A percentile compares a stretch with the other conserved stretches of the same genome.
phyloP scores from a whole-genome alignment of 768 basidiomycete species.

The Piloderma croceum region DNA sequence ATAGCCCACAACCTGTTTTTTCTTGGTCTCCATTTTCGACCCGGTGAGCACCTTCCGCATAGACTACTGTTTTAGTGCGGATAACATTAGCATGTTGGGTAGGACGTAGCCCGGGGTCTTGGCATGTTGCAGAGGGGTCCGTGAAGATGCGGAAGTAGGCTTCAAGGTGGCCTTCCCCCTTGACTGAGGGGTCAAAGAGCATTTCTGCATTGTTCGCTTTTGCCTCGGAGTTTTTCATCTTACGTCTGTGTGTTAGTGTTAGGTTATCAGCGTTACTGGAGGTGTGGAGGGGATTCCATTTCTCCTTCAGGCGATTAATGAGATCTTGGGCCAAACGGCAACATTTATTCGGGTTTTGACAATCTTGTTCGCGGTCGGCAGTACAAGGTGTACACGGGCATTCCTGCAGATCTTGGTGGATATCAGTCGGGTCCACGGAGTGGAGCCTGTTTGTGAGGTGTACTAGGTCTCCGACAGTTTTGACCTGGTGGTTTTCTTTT shows the following conservation, averaged over 20 bases:
- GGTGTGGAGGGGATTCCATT: constrained; percentile 6
- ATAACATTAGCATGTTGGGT: background rate
- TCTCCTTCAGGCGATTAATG: background rate
- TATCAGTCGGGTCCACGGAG: background rate
- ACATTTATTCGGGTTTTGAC: constrained; percentile 3
- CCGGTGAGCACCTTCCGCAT: background rate
- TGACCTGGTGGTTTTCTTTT: background rate
- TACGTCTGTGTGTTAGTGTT: background rate
- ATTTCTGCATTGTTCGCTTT: background rate
- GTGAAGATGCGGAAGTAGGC: background rate
- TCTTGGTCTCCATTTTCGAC: background rate
- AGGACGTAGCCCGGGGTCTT: no score
- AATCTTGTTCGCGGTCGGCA: background rate
- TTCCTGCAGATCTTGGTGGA: background rate
- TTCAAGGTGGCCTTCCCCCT: background rate
- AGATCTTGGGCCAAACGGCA: background rate
- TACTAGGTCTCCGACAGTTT: background rate
- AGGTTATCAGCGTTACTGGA: background rate
- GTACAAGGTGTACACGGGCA: constrained; percentile 1
- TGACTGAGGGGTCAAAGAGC: background rate
- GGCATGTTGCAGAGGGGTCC: background rate
- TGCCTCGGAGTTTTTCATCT: background rate
- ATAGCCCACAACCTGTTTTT: background rate
- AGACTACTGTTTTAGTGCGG: no score
- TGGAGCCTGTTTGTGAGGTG: background rate